A percentile compares a stretch with the other conserved stretches of the same genome.
phyloP scores from a whole-genome alignment of 2,329 filamentous ascomycete genomes.

The Aurifilum marmelostoma region DNA sequence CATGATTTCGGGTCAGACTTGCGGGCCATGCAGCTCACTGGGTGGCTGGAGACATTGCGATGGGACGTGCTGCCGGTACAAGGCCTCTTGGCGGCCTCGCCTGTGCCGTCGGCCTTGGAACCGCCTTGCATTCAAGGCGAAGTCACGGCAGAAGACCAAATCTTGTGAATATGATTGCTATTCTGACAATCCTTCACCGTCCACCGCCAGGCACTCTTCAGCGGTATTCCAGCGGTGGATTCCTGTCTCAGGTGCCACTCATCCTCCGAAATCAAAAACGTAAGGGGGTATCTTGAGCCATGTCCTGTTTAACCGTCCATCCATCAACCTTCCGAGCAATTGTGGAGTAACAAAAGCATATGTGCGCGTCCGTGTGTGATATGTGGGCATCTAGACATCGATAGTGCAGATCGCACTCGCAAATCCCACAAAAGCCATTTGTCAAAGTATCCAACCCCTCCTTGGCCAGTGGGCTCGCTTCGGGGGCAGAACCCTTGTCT shows the following conservation, averaged over 20 bases:
- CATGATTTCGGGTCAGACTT: neutral
- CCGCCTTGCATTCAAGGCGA: neutral
- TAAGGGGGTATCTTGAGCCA: constrained; percentile 3
- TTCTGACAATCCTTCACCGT: neutral
- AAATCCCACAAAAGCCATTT: neutral
- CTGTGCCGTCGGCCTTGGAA: neutral
- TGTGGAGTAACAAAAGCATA: neutral
- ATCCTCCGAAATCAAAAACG: neutral
- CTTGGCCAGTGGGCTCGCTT: neutral
- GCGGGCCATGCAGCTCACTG: neutral
- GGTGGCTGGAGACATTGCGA: neutral
- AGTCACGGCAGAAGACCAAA: neutral
- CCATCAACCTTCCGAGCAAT: neutral
- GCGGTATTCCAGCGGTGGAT: neutral
- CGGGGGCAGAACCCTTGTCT: neutral
- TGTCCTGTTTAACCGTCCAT: neutral
- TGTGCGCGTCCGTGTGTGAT: neutral
- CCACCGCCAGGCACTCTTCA: neutral
- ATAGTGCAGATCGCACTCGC: neutral
- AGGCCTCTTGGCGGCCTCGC: too few species aligned
- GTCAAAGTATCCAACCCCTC: neutral
- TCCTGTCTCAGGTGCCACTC: neutral
- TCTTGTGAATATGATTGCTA: neutral
- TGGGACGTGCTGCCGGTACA: neutral
- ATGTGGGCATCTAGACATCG: neutral